Conservation (phyloP, 2,329 filamentous ascomycete genomes). For the Myriangium duriaei region DNA sequence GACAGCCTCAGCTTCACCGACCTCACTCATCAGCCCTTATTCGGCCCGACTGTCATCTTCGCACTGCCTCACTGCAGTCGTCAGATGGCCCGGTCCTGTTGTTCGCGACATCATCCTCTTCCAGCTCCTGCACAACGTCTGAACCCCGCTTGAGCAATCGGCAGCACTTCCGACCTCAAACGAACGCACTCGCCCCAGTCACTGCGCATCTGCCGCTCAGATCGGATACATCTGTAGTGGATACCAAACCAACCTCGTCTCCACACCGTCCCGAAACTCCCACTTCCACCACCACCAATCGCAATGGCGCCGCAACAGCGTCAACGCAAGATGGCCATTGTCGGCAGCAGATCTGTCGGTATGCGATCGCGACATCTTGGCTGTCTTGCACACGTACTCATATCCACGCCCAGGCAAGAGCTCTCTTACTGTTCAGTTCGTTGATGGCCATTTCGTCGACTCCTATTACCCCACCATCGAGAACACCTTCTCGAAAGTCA, state of each 20-base stretch:
- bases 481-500: conserved; percentile 95
- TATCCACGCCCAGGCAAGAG: conserved; percentile 62
- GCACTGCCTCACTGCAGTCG: neutral
- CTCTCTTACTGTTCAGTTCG: conserved; percentile 90
- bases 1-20: too few relatives aligned
- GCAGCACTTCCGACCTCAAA: neutral
- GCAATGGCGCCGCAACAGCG: conserved; percentile 60
- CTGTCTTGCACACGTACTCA: conserved; percentile 6
- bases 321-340: conserved; percentile 90
- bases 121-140: neutral
- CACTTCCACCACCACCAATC: neutral
- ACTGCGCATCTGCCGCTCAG: neutral
- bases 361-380: conserved; percentile 25
- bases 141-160: neutral
- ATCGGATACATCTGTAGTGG: neutral
- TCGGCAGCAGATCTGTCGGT: conserved; percentile 88
- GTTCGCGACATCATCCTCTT: neutral
- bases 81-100: neutral
- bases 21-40: neutral
- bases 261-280: neutral
- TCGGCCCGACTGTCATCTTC: neutral
- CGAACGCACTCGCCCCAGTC: neutral
- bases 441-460: conserved; percentile 96
- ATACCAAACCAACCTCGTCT: too few relatives aligned
- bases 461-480: conserved; percentile 99